Conservation (phyloP, 768 basidiomycete genomes). For the Leccinum olivaceopallidum region DNA sequence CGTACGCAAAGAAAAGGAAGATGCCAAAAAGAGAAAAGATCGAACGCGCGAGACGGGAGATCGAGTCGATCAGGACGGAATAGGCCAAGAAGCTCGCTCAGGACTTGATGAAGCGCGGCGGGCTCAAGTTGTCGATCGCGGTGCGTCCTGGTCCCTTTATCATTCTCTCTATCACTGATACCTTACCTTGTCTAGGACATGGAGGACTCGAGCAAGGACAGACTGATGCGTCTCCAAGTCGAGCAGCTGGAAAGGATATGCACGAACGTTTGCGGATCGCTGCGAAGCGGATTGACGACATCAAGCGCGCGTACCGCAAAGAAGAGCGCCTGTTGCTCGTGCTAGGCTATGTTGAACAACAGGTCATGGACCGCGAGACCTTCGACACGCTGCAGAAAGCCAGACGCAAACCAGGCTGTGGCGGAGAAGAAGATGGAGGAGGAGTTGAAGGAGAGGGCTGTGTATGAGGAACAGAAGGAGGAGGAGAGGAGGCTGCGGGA, state of each 20-base stretch:
- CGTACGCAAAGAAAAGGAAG: too few relatives aligned
- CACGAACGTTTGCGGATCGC: constrained; percentile 80
- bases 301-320: constrained; percentile 85
- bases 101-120: too few relatives aligned
- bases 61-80: too few relatives aligned
- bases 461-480: constrained; percentile 60
- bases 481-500: constrained; percentile 38
- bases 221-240: constrained; percentile 86
- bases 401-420: too few relatives aligned
- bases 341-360: constrained; percentile 86
- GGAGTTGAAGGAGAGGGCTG: constrained; percentile 50
- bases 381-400: constrained; percentile 60
- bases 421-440: constrained; percentile 63
- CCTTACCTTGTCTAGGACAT: too few relatives aligned
- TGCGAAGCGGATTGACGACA: constrained; percentile 70
- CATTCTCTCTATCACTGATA: too few relatives aligned
- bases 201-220: constrained; percentile 67
- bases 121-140: too few relatives aligned
- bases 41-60: too few relatives aligned
- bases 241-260: constrained; percentile 93
- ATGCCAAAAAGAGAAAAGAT: too few relatives aligned
- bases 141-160: too few relatives aligned
- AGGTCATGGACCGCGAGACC: constrained; percentile 67
- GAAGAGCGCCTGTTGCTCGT: constrained; percentile 81
- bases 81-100: too few relatives aligned